Base-by-base conservation (phyloP, 371 early-diverging fungal species). In the Nematocida minor region DNA sequence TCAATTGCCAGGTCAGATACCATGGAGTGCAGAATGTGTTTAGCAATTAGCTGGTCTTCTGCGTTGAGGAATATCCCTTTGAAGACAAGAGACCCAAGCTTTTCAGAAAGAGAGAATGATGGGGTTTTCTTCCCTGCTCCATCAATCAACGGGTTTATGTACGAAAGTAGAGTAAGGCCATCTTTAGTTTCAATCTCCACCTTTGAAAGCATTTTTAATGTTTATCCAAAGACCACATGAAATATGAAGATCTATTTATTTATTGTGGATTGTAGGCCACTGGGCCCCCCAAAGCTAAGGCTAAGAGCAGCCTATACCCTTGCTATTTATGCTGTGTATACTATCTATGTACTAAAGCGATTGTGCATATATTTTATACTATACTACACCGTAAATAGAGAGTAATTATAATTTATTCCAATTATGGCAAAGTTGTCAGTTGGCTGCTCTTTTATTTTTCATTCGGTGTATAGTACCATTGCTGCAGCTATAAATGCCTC, bases 401-500 rank as follows among this genome's bases (percentile, higher is more conserved):
- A n/a, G n/a, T n/a, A n/a, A n/a, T n/a, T n/a, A n/a, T n/a, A n/a
- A n/a, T n/a, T n/a, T n/a, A n/a, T n/a, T n/a, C n/a, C n/a, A n/a
- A n/a, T n/a, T n/a, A n/a, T n/a, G n/a, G n/a, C n/a, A n/a, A n/a
- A n/a, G n/a, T n/a, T n/a, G n/a, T n/a, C n/a, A n/a, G n/a, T n/a
- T n/a, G n/a, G n/a, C n/a, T n/a, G n/a, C n/a, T n/a, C n/a, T n/a
- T n/a, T n/a, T n/a, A n/a, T n/a, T n/a, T n/a, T n/a, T 9, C n/a
- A 29, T 14, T 62, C 25, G 2, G 20, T 38, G 49, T 74, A 79
- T 41, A 79, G 36, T 18, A 29, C 49, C 83, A 84, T 83, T 16
- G 66, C 67, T 22, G 49, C 36, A 36, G 92, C 92, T 16, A 91
- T 90, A 87, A 94, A 97, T 0, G 95, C 94, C 84, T 99, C 99